These are phyloP conservation scores for Auricularia auricula-judae DNA, from an alignment of 768 basidiomycete species.

Conservation along the genomic window DNA sequence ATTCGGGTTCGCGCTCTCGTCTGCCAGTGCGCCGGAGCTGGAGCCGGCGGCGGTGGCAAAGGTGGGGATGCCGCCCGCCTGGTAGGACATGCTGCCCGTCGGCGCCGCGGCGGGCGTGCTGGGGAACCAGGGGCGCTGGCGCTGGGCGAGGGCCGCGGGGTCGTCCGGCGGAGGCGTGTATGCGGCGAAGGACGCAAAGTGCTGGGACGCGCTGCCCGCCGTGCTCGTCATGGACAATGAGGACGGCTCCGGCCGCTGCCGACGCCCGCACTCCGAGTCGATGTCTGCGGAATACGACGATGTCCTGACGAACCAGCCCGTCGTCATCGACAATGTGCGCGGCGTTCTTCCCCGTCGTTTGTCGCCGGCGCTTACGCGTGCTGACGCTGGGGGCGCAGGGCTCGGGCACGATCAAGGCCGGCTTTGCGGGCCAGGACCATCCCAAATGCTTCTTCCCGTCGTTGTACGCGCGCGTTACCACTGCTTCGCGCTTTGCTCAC, in stretches of 20 bases:
- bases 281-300: constrained; percentile 89
- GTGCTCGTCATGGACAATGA: neutral
- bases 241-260: neutral
- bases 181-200: neutral
- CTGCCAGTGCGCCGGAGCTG: constrained; percentile 17
- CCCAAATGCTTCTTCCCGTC: constrained; percentile 99
- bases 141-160: constrained; percentile 17
- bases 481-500: too few species aligned
- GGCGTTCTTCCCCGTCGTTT: neutral
- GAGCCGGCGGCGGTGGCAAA: constrained; percentile 33
- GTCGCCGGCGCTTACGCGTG: constrained; percentile 1
- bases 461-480: constrained; percentile 49
- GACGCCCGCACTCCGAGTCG: neutral
- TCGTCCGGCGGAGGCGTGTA: constrained; percentile 48
- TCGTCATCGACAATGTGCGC: constrained; percentile 95
- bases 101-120: constrained; percentile 15
- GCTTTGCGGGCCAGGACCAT: constrained; percentile 97
- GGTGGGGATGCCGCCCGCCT: constrained; percentile 55
- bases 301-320: constrained; percentile 95
- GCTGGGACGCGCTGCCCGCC: neutral
- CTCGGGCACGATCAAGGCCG: constrained; percentile 96
- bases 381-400: constrained; percentile 41
- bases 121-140: constrained; percentile 43
- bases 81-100: constrained; percentile 41
- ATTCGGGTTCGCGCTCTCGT: constrained; percentile 30